Conservation (phyloP, 169 alveolate species). For the Eimeria falciformis region DNA sequence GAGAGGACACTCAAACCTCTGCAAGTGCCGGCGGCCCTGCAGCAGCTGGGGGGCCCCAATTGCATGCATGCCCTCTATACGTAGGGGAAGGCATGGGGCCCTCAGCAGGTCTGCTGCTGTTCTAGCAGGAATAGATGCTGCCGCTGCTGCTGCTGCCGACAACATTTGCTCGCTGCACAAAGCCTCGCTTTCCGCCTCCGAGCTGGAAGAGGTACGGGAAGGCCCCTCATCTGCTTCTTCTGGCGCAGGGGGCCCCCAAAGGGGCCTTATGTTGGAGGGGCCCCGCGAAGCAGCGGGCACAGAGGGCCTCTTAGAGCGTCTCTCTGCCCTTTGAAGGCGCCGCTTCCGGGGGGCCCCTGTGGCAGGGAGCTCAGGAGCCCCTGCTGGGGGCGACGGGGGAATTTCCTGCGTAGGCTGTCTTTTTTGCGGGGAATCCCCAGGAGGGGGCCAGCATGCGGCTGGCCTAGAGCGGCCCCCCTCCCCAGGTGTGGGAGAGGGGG, state of each 20-base stretch:
- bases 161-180: slow-evolving; percentile 30
- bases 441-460: background rate
- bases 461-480: background rate
- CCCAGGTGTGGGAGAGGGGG: background rate
- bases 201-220: background rate
- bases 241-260: too few relatives aligned
- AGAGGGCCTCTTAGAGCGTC: background rate
- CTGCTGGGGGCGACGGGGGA: background rate
- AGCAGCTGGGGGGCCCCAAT: slow-evolving; percentile 82
- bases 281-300: background rate
- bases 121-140: slow-evolving; percentile 68
- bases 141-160: slow-evolving; percentile 78
- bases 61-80: slow-evolving; percentile 84
- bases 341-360: background rate
- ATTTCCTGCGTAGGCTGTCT: background rate
- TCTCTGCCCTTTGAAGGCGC: background rate
- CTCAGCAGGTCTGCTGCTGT: slow-evolving; percentile 80
- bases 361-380: background rate
- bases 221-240: background rate
- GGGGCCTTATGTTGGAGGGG: too few relatives aligned
- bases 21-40: slow-evolving; percentile 68
- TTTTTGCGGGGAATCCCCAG: background rate
- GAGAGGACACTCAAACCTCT: slow-evolving; percentile 81
- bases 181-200: slow-evolving; percentile 14
- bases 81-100: slow-evolving; percentile 82